Evolutionary conservation across 495 filamentous ascomycete species (phyloP), one percentile per base, ranked within the genome.

Genomic region (Lasiosphaeria hispida): DNA sequence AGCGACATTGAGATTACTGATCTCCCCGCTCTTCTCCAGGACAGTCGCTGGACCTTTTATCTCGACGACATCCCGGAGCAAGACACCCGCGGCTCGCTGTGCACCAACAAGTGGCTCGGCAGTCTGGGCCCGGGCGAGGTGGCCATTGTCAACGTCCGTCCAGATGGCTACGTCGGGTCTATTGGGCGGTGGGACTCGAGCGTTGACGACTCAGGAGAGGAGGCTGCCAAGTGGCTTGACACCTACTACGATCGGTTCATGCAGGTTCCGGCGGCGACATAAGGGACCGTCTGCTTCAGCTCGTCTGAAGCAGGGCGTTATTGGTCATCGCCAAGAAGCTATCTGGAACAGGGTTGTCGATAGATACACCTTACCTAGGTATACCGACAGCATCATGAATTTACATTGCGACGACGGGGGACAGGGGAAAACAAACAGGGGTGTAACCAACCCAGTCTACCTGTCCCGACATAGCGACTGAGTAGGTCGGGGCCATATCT

Each of bases 21-120:
- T 59, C 71, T 90, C 1, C 85, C 85, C 9, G 51, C 67, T 0
- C 56, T 81, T 10, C 64, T 89, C 43, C 77, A 81, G 56, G 70
- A 79, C 30, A 85, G 83, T 64, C 74, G 80, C n/a, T 89, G 86
- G 85, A 85, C 82, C 0, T 77, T 89, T 23, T 88, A 90, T 65
- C 72, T 86, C 0, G 87, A 89, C 58, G 71, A 86, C 65, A 63
- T 74, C 37, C 75, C 75, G 34, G 69, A 75, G 62, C 64, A 78
- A 41, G 82, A 81, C 54, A 76, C 73, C 5, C 72, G 76, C 7
- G 70, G 77, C 41, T 65, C 74, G 42, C 74, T 73, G 8, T 85
- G 83, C 59, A 83, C 80, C 14, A 72, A 75, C 44, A 86, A 83
- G 65, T 90, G 85, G 86, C 72, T 85, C 30, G 85, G 83, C n/a